Base-by-base conservation (phyloP, 2,329 filamentous ascomycete species). In the Hortaea sp. region DNA sequence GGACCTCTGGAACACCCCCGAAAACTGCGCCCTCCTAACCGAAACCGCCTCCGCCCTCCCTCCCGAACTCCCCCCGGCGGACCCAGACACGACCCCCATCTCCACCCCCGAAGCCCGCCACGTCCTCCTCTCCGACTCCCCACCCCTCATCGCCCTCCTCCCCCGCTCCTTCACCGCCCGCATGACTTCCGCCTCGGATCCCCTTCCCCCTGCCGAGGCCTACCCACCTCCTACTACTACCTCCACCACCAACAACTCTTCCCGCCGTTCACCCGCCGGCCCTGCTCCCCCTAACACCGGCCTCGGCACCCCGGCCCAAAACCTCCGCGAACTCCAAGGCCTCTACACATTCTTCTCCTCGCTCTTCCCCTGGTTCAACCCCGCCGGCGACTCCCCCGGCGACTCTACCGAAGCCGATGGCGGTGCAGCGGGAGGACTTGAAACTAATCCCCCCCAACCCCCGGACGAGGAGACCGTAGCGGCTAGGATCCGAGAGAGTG, bases 1-100 rank as follows among this genome's bases (percentile, higher is more conserved):
- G 59, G 85, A 90, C 55, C 69, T 94, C 3, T 95, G 89, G 89
- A 88, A 88, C 61, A 88, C 82, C 4, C 75, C 84, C 0, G 82
- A 87, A 57, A 79, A 78, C 10, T 81, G 76, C 3, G 69, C 72
- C 4, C 67, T 95, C 6, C 75, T 95, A 1, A 74, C 82, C 29
- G 80, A 86, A 57, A 78, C 83, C 11, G 82, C 81, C 39, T 77
- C 78, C 50, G 74, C 74, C 7, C 64, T 75, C 43, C 57, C 59
- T 10, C 54, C 64, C 11, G 56, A 64, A 1, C 63, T 72, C 2
- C 64, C 71, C 1, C 49, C 67, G 58, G 45, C 69, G 63, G 52
- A 75, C 64, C 44, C 56, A 2, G 51, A 62, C 12, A 63, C 64
- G 5, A 41, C 44, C 9, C 50, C 59, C 47, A 74, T 78, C 45